A percentile compares a stretch with the other conserved stretches of the same genome.
Evolutionary conservation across 2,329 filamentous ascomycete genomes (phyloP).

Genomic region (Ilyonectria robusta): DNA sequence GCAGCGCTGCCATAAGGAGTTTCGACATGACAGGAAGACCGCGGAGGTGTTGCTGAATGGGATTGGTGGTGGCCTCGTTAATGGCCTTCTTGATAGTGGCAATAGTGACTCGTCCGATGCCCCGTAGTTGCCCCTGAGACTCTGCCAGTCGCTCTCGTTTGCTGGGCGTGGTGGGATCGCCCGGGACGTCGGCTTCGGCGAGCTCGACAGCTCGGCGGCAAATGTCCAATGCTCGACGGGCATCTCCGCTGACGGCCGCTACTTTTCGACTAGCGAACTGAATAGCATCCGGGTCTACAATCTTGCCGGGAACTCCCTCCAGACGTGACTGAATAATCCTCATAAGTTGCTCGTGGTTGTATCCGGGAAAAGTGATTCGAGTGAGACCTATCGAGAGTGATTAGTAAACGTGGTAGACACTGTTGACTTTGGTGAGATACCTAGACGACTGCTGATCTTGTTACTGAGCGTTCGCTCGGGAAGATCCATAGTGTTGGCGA

Average conservation of each 20-base stretch:
- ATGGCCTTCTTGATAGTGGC: slow-evolving; percentile 95
- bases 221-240: slow-evolving; percentile 92
- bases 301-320: slow-evolving; percentile 86
- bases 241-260: slow-evolving; percentile 95
- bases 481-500: slow-evolving; percentile 99
- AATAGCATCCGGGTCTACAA: slow-evolving; percentile 93
- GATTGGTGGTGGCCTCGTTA: slow-evolving; percentile 93
- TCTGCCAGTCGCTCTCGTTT: slow-evolving; percentile 58
- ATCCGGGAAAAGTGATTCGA: slow-evolving; percentile 96
- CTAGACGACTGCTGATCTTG: slow-evolving; percentile 94
- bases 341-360: slow-evolving; percentile 97
- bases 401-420: neutral
- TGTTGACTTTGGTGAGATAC: slow-evolving; percentile 50
- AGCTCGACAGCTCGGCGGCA: slow-evolving; percentile 96
- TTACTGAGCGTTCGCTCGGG: slow-evolving; percentile 97
- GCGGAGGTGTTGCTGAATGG: slow-evolving; percentile 89
- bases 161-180: slow-evolving; percentile 73
- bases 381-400: slow-evolving; percentile 73
- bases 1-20: slow-evolving; percentile 85
- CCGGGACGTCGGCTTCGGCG: slow-evolving; percentile 78
- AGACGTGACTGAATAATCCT: slow-evolving; percentile 96
- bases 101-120: slow-evolving; percentile 80
- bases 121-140: slow-evolving; percentile 45
- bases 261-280: slow-evolving; percentile 98
- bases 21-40: slow-evolving; percentile 86